A percentile compares a stretch with the other conserved stretches of the same genome.
These are phyloP conservation scores for Xylaria sp. DNA, from an alignment of 2,329 filamentous ascomycete species.

Conservation along the genomic window DNA sequence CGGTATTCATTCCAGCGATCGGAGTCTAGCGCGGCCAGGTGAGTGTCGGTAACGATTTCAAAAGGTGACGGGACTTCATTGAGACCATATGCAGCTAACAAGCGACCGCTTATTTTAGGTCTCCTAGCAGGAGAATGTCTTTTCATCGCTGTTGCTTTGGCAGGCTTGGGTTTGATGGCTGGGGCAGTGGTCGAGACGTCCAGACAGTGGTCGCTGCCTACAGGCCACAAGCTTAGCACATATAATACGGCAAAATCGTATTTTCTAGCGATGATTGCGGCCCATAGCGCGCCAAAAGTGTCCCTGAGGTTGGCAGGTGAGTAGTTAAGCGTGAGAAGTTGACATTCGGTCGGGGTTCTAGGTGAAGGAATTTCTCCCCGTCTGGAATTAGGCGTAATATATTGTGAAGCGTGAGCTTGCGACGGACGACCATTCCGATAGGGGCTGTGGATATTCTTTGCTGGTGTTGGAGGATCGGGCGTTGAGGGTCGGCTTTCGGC, in stretches of 20 bases:
- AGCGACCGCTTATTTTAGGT: constrained; percentile 30
- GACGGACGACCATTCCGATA: constrained; percentile 6
- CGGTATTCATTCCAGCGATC: constrained; percentile 40
- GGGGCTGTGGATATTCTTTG: constrained; percentile 35
- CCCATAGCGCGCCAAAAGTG: constrained; percentile 62
- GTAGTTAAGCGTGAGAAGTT: constrained; percentile 57
- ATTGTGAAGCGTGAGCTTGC: constrained; percentile 19
- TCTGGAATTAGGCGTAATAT: constrained; percentile 30
- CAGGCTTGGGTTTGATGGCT: constrained; percentile 7
- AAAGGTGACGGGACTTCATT: constrained; percentile 37
- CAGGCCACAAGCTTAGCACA: constrained; percentile 67
- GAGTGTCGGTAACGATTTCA: constrained; percentile 37
- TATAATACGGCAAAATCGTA: constrained; percentile 69
- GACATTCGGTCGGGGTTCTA: constrained; percentile 43
- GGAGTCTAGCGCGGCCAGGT: constrained; percentile 34
- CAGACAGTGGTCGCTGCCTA: constrained; percentile 32
- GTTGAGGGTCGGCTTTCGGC: constrained; percentile 55
- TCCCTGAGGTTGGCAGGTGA: constrained; percentile 57
- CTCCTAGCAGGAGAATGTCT: background rate
- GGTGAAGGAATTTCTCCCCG: constrained; percentile 43
- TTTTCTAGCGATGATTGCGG: constrained; percentile 63
- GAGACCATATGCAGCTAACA: constrained; percentile 39
- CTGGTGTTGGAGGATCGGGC: constrained; percentile 43
- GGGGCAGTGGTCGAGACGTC: constrained; percentile 28
- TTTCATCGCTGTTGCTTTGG: background rate